phyloP scores from a whole-genome alignment of 306 rosid genomes.

The Dicorynia guianensis region DNA sequence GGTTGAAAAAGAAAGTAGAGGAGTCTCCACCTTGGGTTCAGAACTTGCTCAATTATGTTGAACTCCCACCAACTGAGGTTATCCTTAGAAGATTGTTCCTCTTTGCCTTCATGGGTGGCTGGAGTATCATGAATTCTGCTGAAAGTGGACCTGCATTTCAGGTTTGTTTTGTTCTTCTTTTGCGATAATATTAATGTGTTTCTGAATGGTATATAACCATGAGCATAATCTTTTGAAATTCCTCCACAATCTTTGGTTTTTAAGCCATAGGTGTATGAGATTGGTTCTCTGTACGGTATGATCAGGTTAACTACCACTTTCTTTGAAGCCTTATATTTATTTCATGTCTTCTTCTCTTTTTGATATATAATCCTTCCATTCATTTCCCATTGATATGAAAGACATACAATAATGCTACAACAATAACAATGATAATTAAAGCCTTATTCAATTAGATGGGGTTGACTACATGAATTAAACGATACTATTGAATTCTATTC shows the following conservation, averaged over 20 bases:
- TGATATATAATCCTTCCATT: conserved; percentile 10
- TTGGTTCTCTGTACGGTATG: neutral
- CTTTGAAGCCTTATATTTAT: neutral
- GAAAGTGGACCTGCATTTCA: conserved; percentile 99
- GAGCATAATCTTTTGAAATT: conserved; percentile 17
- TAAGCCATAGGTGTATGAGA: conserved; percentile 4
- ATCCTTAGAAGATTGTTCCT: conserved; percentile 90
- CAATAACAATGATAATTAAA: too few relatives aligned
- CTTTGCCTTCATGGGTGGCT: conserved; percentile 95
- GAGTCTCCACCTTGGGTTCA: conserved; percentile 98
- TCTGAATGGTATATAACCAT: conserved; percentile 9
- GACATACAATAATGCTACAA: too few relatives aligned
- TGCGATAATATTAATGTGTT: neutral
- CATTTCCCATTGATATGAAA: neutral
- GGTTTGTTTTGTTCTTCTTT: conserved; percentile 64
- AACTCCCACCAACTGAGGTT: conserved; percentile 85
- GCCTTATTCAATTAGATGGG: too few relatives aligned
- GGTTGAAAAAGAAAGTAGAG: conserved; percentile 92
- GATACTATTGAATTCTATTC: too few relatives aligned
- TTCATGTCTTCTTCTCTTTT: neutral
- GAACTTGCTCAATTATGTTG: conserved; percentile 81
- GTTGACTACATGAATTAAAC: too few relatives aligned
- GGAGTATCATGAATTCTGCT: conserved; percentile 97
- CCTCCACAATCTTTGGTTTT: neutral
- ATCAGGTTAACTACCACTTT: conserved; percentile 14